A percentile compares a stretch with the other conserved stretches of the same genome.
Conservation (phyloP, 306 rosid genomes). For the Gleditsia sinensis region DNA sequence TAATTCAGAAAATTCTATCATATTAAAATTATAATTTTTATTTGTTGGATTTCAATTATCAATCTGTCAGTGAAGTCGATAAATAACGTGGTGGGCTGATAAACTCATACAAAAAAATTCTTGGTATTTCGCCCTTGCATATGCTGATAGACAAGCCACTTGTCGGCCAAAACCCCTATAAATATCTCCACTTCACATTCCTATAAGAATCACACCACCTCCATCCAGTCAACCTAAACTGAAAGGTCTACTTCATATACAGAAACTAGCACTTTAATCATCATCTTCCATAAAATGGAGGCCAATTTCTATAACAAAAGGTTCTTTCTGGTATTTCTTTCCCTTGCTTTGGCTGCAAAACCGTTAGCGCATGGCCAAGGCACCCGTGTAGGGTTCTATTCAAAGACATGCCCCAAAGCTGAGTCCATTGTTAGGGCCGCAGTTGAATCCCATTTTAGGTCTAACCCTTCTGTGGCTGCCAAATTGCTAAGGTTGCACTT, state of each 20-base stretch:
- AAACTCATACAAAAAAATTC: too few relatives aligned
- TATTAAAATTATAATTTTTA: too few relatives aligned
- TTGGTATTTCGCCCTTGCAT: too few relatives aligned
- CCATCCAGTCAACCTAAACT: too few relatives aligned
- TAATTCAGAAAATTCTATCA: too few relatives aligned
- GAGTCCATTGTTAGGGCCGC: slow-evolving; percentile 33
- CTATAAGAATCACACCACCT: too few relatives aligned
- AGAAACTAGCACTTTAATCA: background rate
- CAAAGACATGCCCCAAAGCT: slow-evolving; percentile 2
- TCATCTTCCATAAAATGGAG: background rate
- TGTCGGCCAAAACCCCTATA: background rate
- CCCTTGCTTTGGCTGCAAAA: background rate
- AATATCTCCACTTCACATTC: background rate
- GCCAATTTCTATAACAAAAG: background rate
- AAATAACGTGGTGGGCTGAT: too few relatives aligned
- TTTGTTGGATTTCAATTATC: too few relatives aligned
- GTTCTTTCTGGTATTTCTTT: background rate
- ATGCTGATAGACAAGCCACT: background rate
- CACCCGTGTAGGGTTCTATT: slow-evolving; percentile 28
- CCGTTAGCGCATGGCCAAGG: slow-evolving; percentile 14
- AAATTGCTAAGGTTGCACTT: slow-evolving; percentile 31
- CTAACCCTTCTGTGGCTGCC: slow-evolving; percentile 5
- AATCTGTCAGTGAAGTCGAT: too few relatives aligned
- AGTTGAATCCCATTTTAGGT: slow-evolving; percentile 9
- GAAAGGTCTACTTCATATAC: too few relatives aligned